A percentile compares a stretch with the other conserved stretches of the same genome.
phyloP scores from a whole-genome alignment of 768 basidiomycete species.

The Piloderma croceum region DNA sequence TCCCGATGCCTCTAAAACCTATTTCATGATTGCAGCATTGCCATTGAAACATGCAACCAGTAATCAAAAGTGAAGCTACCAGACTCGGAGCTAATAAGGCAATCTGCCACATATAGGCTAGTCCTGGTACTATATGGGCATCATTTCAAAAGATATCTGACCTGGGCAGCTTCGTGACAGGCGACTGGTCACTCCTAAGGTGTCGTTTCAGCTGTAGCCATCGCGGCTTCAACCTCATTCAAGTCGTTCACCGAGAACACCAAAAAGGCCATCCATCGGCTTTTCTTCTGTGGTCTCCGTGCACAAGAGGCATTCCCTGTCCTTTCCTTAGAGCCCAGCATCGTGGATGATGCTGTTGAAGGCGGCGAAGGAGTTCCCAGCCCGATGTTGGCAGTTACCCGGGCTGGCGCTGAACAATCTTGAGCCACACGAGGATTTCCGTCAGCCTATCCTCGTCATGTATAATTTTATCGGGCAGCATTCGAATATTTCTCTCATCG shows the following conservation, averaged over 20 bases:
- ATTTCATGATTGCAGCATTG: no score
- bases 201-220: constrained; percentile 86
- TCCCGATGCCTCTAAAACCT: no score
- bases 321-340: constrained; percentile 79
- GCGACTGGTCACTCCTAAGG: constrained; percentile 98
- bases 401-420: constrained; percentile 75
- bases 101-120: no score
- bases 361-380: constrained; percentile 91
- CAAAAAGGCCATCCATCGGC: constrained; percentile 81
- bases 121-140: no score
- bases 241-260: constrained; percentile 73
- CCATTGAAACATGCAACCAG: no score
- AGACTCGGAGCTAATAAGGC: no score
- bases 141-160: no score
- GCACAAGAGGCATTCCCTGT: constrained; percentile 94
- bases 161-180: constrained; percentile 75
- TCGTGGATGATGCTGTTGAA: constrained; percentile 82
- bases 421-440: constrained; percentile 92
- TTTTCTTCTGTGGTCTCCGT: constrained; percentile 90
- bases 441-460: constrained; percentile 87
- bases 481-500: constrained; percentile 83
- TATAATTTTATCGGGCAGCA: constrained; percentile 89
- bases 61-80: no score
- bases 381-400: constrained; percentile 89
- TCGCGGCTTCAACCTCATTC: constrained; percentile 73